Base-by-base conservation (phyloP, 2,329 filamentous ascomycete genomes). In the Epichloe coenophiala region DNA sequence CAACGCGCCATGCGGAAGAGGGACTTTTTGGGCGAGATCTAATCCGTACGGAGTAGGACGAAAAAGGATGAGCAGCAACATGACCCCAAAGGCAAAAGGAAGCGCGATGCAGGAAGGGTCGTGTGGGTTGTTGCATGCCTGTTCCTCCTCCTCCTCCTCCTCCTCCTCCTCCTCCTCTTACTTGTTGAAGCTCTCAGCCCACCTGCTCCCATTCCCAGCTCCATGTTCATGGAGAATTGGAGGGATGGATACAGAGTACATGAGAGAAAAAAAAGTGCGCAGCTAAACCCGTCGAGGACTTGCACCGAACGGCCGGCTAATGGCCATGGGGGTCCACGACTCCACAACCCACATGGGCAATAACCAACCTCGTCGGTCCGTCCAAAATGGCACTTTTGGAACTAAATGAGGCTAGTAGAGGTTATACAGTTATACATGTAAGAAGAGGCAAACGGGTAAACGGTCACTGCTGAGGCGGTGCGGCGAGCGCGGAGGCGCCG, bases 311-410 rank as follows among this genome's bases (percentile, higher is more conserved):
- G 37, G 42, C 31, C 27, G 37, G 19, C 36, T 13, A n/a, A 41
- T 15, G 27, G 27, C 36, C 36, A 41, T 21, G n/a, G 27, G 27
- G 27, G 7, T 27, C 8, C 27, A 31, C 27, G 27, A 31, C 27
- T 31, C 27, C 27, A 31, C 8, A 33, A 41, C 31, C 36, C 42
- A 50, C 33, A 38, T 50, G 48, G 33, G 45, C 23, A 45, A 33
- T 42, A 45, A 33, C 48, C 35, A 46, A 50, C 36, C 48, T 50
- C 23, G 23, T 50, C 23, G 1, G 35, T 50, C 31, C 36, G 41
- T 45, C 17, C 27, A 19, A 27, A 36, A 38, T 31, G 27, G 31
- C 7, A 36, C 7, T 7, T 19, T 21, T 23, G 31, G 19, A 23
- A 36, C 11, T 7, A 23, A 42, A 21, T 8, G 11, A 36, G 15